A percentile compares a stretch with the other conserved stretches of the same genome.
These are phyloP conservation scores for Epichloe bromicola DNA, from an alignment of 2,329 filamentous ascomycete species.

Conservation along the genomic window DNA sequence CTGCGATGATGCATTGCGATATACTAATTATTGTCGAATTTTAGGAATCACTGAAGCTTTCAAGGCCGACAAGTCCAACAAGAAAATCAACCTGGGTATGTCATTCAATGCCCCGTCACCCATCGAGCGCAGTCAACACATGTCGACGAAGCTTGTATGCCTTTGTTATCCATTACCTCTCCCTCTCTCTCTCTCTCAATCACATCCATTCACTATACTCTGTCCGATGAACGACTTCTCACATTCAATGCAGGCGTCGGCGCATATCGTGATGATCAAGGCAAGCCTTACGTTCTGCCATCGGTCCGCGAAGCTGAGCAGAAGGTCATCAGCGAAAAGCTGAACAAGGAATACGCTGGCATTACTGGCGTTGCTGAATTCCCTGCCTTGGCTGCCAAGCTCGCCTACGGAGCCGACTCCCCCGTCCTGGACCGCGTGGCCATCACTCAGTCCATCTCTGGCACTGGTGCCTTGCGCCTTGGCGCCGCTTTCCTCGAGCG, in stretches of 20 bases:
- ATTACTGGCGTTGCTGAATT: constrained; percentile 94
- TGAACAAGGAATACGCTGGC: constrained; percentile 97
- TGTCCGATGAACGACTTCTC: constrained; percentile 7
- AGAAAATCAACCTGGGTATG: constrained; percentile 96
- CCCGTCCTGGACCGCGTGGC: constrained; percentile 67
- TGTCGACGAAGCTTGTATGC: not conserved
- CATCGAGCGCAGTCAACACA: not conserved
- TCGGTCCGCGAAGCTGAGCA: constrained; percentile 84
- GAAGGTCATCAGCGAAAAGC: constrained; percentile 60
- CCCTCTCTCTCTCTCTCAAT: not conserved
- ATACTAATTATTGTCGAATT: constrained; percentile 10
- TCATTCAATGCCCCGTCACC: constrained; percentile 2
- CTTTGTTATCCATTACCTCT: not conserved
- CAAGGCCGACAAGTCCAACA: constrained; percentile 84
- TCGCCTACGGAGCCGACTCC: constrained; percentile 81
- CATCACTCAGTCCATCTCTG: constrained; percentile 96
- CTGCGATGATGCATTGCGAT: constrained; percentile 3
- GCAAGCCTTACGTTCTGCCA: constrained; percentile 94
- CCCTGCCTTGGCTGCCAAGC: constrained; percentile 78
- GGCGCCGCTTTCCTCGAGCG: constrained; percentile 86
- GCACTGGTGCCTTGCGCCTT: constrained; percentile 89
- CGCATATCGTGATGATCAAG: constrained; percentile 94
- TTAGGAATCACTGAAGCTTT: constrained; percentile 91
- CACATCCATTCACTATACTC: constrained; percentile 3
- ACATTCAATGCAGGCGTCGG: constrained; percentile 57